phyloP scores from a whole-genome alignment of 805 yeast species.

The Wickerhamiella siamensis region DNA sequence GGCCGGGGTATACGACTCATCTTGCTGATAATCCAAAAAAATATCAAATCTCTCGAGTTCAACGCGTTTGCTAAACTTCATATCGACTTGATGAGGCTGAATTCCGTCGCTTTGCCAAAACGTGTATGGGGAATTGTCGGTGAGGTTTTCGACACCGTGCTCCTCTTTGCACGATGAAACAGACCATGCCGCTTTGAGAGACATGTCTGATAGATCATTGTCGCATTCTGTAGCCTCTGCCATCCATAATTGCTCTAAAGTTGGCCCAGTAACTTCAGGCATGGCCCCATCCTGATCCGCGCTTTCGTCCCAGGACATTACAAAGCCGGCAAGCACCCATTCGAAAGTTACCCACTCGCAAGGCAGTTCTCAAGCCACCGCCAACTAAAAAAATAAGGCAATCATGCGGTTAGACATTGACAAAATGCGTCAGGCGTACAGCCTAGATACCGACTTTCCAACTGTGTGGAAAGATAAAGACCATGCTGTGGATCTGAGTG shows the following conservation, averaged over 20 bases:
- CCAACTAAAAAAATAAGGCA: too few species aligned
- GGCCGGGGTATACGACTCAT: slow-evolving; percentile 88
- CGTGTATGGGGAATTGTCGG: slow-evolving; percentile 51
- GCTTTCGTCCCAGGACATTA: neutral
- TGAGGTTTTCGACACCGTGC: slow-evolving; percentile 51
- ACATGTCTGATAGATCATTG: slow-evolving; percentile 44
- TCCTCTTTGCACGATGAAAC: slow-evolving; percentile 65
- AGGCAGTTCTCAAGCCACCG: neutral
- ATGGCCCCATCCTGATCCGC: neutral
- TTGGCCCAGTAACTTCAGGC: neutral
- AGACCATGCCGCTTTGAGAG: slow-evolving; percentile 72
- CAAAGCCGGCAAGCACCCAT: neutral
- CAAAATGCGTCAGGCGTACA: slow-evolving; percentile 13
- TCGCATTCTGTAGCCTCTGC: neutral
- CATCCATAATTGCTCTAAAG: neutral
- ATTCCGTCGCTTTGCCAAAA: slow-evolving; percentile 95
- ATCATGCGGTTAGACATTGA: slow-evolving; percentile 4
- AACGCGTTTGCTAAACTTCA: slow-evolving; percentile 68
- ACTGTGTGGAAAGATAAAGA: slow-evolving; percentile 13
- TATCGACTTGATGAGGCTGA: slow-evolving; percentile 70
- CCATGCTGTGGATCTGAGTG: slow-evolving; percentile 10
- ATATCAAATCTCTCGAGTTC: slow-evolving; percentile 52
- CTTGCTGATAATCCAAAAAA: slow-evolving; percentile 54
- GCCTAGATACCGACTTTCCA: slow-evolving; percentile 14
- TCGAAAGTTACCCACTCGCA: neutral